Conservation (phyloP, 768 basidiomycete species). For the Gloeophyllum trabeum region DNA sequence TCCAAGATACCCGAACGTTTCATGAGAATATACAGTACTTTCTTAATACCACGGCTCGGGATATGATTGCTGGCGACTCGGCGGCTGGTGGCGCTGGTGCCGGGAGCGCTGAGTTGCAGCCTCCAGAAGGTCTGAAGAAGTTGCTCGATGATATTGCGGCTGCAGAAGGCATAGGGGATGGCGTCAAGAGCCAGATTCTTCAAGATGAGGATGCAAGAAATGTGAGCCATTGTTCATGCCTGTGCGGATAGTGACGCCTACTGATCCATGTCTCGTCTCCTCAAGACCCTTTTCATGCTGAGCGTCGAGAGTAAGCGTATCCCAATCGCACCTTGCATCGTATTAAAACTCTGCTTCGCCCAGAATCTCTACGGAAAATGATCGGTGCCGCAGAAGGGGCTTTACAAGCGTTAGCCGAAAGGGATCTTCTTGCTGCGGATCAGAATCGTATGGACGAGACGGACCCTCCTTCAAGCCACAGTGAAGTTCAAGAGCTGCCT, state of each 20-base stretch:
- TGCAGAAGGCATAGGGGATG: slow-evolving; percentile 19
- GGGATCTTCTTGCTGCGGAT: slow-evolving; percentile 7
- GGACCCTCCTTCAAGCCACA: no score
- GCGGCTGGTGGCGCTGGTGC: neutral
- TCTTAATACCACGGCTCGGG: slow-evolving; percentile 7
- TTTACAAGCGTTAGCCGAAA: slow-evolving; percentile 8
- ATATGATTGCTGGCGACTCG: slow-evolving; percentile 6
- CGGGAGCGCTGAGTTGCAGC: no score
- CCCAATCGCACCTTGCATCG: neutral
- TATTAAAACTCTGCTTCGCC: neutral
- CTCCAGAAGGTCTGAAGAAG: slow-evolving; percentile 18
- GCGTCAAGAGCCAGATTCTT: slow-evolving; percentile 28
- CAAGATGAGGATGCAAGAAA: slow-evolving; percentile 29
- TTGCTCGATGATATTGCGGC: slow-evolving; percentile 30
- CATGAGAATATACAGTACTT: slow-evolving; percentile 29
- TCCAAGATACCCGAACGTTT: slow-evolving; percentile 25
- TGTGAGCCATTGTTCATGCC: slow-evolving; percentile 16
- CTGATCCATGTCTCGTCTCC: neutral
- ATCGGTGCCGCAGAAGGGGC: slow-evolving; percentile 10
- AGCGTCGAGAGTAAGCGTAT: slow-evolving; percentile 32
- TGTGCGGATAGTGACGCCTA: neutral
- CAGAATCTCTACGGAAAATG: slow-evolving; percentile 10
- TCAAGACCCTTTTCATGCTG: slow-evolving; percentile 30
- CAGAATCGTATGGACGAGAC: no score
- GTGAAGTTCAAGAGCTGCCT: no score